Conservation (phyloP, 176 grass and related monocot species). For the Triticum monococcum region DNA sequence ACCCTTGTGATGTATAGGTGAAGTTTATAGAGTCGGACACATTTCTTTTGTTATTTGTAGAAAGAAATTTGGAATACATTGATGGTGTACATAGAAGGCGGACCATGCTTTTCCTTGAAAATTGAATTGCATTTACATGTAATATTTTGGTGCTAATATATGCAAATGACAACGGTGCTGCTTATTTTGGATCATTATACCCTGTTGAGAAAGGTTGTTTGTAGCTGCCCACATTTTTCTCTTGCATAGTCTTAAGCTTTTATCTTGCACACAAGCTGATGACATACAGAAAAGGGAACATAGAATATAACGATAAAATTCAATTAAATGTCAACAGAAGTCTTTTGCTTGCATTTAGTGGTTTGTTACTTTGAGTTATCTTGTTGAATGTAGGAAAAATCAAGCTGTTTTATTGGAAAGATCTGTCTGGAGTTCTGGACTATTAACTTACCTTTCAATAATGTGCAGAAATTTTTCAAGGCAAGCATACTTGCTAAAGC, state of each 20-base stretch:
- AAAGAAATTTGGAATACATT: not conserved
- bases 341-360: constrained; percentile 9
- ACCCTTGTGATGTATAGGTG: not conserved
- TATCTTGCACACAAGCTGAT: constrained; percentile 11
- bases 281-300: not conserved
- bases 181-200: not conserved
- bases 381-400: not conserved
- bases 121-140: not conserved
- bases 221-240: not conserved
- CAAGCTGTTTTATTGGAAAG: not conserved
- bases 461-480: constrained; percentile 79
- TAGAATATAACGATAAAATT: not conserved
- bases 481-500: constrained; percentile 79
- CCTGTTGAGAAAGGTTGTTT: not conserved
- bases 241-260: constrained; percentile 15
- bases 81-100: not conserved
- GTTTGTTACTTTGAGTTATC: not conserved
- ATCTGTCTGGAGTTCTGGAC: not conserved
- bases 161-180: constrained; percentile 4
- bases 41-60: not conserved
- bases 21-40: not conserved
- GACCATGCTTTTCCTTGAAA: not conserved
- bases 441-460: constrained; percentile 22
- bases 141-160: not conserved
- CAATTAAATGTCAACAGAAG: not conserved